phyloP scores from a whole-genome alignment of 805 yeast species.

The Spathaspora boniae region DNA sequence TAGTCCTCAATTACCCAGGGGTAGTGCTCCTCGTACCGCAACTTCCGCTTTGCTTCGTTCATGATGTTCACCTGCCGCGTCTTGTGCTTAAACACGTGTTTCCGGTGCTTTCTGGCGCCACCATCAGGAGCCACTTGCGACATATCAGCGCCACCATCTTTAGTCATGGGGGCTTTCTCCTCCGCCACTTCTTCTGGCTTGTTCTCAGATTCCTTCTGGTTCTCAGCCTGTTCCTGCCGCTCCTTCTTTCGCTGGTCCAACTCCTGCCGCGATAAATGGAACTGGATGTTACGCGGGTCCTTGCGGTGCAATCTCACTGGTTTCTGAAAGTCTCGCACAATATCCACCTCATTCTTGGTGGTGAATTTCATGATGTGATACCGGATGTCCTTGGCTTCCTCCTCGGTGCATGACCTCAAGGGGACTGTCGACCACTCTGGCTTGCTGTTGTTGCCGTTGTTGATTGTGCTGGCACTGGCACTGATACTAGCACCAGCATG shows the following conservation, averaged over 20 bases:
- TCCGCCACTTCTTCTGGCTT: slow-evolving; percentile 10
- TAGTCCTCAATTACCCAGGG: slow-evolving; percentile 99
- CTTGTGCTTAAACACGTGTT: slow-evolving; percentile 63
- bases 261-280: slow-evolving; percentile 75
- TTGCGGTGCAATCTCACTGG: slow-evolving; percentile 90
- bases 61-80: slow-evolving; percentile 80
- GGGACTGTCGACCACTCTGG: slow-evolving; percentile 51
- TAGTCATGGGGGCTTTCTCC: slow-evolving; percentile 9
- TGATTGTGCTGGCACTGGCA: background rate
- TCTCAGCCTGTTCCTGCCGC: slow-evolving; percentile 23
- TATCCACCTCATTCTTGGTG: slow-evolving; percentile 67
- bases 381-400: slow-evolving; percentile 69
- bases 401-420: slow-evolving; percentile 66
- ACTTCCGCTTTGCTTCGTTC: slow-evolving; percentile 76
- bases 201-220: slow-evolving; percentile 15
- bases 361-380: slow-evolving; percentile 83
- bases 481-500: background rate
- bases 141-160: slow-evolving; percentile 42
- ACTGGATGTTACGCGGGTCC: slow-evolving; percentile 88
- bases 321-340: slow-evolving; percentile 62
- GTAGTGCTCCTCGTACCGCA: slow-evolving; percentile 92
- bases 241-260: slow-evolving; percentile 52
- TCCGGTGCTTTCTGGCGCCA: slow-evolving; percentile 69
- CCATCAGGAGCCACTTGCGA: slow-evolving; percentile 91
- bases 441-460: slow-evolving; percentile 3